A percentile compares a stretch with the other conserved stretches of the same genome.
phyloP scores from a whole-genome alignment of 1,139 yeast species.

The Hansenula lynferdii region DNA sequence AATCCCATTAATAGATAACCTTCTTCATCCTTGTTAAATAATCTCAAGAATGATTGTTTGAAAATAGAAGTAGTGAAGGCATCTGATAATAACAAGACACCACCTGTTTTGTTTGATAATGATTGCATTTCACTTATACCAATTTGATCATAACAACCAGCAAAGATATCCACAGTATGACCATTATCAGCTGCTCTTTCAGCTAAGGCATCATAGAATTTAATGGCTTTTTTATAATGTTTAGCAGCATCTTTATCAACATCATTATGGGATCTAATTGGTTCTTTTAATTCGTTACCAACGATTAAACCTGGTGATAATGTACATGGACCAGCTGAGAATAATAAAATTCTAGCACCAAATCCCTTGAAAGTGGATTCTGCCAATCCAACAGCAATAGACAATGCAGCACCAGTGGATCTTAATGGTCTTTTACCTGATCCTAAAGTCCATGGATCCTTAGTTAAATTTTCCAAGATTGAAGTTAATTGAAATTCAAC shows the following conservation, averaged over 20 bases:
- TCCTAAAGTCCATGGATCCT: conserved; percentile 92
- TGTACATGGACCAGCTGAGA: conserved; percentile 95
- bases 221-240: conserved; percentile 87
- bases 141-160: conserved; percentile 97
- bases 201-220: conserved; percentile 78
- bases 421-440: conserved; percentile 86
- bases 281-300: conserved; percentile 87
- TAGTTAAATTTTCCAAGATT: conserved; percentile 71
- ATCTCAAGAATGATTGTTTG: conserved; percentile 86
- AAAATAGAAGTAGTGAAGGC: conserved; percentile 96
- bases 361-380: conserved; percentile 86
- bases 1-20: conserved; percentile 86
- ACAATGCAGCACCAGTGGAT: conserved; percentile 90
- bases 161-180: conserved; percentile 89
- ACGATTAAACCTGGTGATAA: conserved; percentile 95
- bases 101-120: conserved; percentile 87
- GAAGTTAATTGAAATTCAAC: conserved; percentile 85
- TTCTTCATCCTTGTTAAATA: conserved; percentile 81
- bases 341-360: conserved; percentile 87
- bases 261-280: conserved; percentile 95
- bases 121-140: conserved; percentile 97
- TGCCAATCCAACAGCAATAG: conserved; percentile 76
- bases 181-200: conserved; percentile 72
- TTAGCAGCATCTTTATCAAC: conserved; percentile 87
- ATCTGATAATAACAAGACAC: conserved; percentile 85